Evolutionary conservation across 2,329 filamentous ascomycete genomes (phyloP).

Genomic region (Colletotrichum caudatum): DNA sequence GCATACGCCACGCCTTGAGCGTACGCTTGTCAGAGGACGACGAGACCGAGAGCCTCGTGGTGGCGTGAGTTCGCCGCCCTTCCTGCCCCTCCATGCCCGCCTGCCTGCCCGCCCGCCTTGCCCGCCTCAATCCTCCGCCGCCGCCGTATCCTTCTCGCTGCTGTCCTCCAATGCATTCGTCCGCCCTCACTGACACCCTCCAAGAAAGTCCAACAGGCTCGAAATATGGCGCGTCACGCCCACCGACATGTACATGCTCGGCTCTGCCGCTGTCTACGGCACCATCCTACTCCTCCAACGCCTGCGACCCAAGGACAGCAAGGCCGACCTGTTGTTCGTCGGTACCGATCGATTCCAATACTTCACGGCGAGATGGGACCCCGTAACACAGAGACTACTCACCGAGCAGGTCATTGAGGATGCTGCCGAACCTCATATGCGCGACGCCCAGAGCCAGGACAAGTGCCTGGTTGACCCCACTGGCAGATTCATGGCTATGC

Average conservation of each 20-base stretch:
- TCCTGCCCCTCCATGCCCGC: conserved; percentile 12
- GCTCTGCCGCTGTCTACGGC: conserved; percentile 82
- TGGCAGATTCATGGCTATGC: conserved; percentile 69
- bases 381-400: conserved; percentile 62
- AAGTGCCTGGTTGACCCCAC: conserved; percentile 87
- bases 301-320: conserved; percentile 78
- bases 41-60: conserved; percentile 76
- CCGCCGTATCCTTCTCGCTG: background rate
- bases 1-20: conserved; percentile 88
- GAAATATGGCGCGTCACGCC: conserved; percentile 82
- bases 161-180: background rate
- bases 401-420: conserved; percentile 66
- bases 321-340: conserved; percentile 88
- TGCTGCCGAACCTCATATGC: conserved; percentile 69
- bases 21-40: conserved; percentile 78
- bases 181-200: conserved; percentile 47
- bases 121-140: conserved; percentile 7
- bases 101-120: background rate
- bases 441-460: conserved; percentile 86
- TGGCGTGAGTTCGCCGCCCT: conserved; percentile 75
- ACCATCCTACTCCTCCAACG: conserved; percentile 87
- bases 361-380: conserved; percentile 89
- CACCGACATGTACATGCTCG: conserved; percentile 73
- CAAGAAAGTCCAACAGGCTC: conserved; percentile 84
- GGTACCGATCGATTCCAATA: conserved; percentile 92